Percentiles rank a stretch among this genome's conserved stretches.
Evolutionary conservation across 1,284 basidiomycete species (phyloP).

Genomic region (Tetrapyrgos nigripes): DNA sequence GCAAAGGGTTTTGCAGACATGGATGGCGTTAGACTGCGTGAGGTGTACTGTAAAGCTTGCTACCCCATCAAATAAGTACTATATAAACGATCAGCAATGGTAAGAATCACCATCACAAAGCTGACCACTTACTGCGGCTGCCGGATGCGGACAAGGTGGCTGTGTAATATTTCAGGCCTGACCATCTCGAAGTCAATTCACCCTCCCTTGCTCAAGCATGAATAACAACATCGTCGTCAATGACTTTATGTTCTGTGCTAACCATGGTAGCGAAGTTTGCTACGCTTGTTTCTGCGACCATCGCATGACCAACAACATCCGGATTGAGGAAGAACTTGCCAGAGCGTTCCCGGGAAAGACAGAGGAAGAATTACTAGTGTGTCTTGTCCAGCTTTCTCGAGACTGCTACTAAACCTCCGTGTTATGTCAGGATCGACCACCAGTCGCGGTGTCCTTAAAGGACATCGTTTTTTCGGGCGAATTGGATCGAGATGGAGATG

Average conservation of each 20-base stretch:
- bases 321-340: not conserved
- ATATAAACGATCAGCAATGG: too few species aligned
- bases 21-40: too few species aligned
- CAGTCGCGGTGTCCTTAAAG: not conserved
- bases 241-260: not conserved
- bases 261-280: conserved; percentile 1
- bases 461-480: not conserved
- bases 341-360: not conserved
- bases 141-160: too few species aligned
- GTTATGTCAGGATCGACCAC: not conserved
- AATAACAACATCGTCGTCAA: not conserved
- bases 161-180: too few species aligned
- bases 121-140: too few species aligned
- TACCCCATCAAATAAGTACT: too few species aligned
- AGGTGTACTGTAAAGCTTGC: too few species aligned
- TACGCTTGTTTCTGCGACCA: not conserved
- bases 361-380: not conserved
- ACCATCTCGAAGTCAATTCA: too few species aligned
- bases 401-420: not conserved
- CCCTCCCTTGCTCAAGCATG: too few species aligned
- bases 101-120: too few species aligned
- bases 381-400: not conserved
- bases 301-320: not conserved
- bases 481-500: not conserved
- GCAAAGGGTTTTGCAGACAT: too few species aligned